Evolutionary conservation across 768 basidiomycete genomes (phyloP), one percentile per base, ranked within the genome.

Genomic region (Termitomyces sp.): DNA sequence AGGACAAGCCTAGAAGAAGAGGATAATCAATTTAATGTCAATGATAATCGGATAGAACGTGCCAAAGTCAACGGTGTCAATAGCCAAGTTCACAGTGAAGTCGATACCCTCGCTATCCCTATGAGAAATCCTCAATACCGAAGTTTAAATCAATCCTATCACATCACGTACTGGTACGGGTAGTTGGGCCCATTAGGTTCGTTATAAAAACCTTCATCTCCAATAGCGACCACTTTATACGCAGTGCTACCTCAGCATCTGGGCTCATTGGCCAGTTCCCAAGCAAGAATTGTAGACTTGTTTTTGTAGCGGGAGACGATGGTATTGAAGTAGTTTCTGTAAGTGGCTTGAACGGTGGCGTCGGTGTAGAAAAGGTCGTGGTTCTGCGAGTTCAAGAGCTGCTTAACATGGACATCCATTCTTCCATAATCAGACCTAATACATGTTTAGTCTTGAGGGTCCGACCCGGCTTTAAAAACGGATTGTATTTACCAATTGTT

Each of bases 371-470:
- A 84, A 14, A 73, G 65, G 64, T 85, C 83, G 60, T 83, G 77
- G 43, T 62, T 58, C 42, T 43, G 35, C 35, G 73, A 66, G 34
- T 70, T 70, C 28, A 75, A 58, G 37, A 86, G 73, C 61, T 85
- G 83, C 19, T 72, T 71, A 48, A 83, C 79, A 61, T 85, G 85
- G 19, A 85, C 80, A 56, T 87, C 84, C 83, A 87, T 85, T 37
- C 84, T 84, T 26, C 83, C 83, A 57, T 79, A 83, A 64, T 84
- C 79, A 17, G 71, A 58, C 71, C 70, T 70, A 12, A 9, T 42
- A 1, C 6, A 32, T 11, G 28, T 38, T 52, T 34, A 46, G 37
- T 24, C 37, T 22, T 22, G 17, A 17, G 19, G 43, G 5, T 46
- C n/a, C 45, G 43, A 32, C 7, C 3, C 11, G 6, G 19, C 28